These are phyloP conservation scores for Ogataea minuta DNA, from an alignment of 805 yeast genomes.

Conservation along the genomic window DNA sequence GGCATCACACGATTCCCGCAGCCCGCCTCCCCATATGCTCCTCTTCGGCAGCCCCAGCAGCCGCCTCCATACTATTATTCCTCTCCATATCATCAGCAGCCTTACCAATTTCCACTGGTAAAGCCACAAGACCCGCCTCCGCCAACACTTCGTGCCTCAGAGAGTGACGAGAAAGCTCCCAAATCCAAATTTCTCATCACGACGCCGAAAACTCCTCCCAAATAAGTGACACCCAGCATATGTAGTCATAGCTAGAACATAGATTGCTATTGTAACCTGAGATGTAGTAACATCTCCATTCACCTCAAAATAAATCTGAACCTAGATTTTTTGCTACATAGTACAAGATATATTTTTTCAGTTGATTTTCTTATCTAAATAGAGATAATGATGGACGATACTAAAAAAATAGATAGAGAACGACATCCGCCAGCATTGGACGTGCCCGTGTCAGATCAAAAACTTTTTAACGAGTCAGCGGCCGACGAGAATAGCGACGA, in stretches of 20 bases:
- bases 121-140: constrained; percentile 14
- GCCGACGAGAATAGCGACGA: neutral
- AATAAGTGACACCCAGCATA: constrained; percentile 11
- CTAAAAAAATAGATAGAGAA: too few relatives aligned
- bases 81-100: constrained; percentile 17
- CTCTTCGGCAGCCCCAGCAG: constrained; percentile 12
- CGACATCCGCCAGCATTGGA: too few relatives aligned
- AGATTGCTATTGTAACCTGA: neutral
- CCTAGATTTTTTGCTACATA: neutral
- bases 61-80: constrained; percentile 17
- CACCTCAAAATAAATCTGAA: neutral
- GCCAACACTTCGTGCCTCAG: constrained; percentile 15
- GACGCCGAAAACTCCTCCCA: constrained; percentile 28
- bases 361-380: neutral
- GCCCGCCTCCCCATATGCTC: constrained; percentile 14
- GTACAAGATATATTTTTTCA: neutral
- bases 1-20: constrained; percentile 11
- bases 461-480: neutral
- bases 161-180: constrained; percentile 12
- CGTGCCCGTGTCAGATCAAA: neutral
- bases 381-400: too few relatives aligned
- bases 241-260: constrained; percentile 2
- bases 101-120: constrained; percentile 11
- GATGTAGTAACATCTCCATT: neutral
- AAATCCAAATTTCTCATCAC: constrained; percentile 23